phyloP scores from a whole-genome alignment of 2,329 filamentous ascomycete genomes.

The Penicillium sp. region DNA sequence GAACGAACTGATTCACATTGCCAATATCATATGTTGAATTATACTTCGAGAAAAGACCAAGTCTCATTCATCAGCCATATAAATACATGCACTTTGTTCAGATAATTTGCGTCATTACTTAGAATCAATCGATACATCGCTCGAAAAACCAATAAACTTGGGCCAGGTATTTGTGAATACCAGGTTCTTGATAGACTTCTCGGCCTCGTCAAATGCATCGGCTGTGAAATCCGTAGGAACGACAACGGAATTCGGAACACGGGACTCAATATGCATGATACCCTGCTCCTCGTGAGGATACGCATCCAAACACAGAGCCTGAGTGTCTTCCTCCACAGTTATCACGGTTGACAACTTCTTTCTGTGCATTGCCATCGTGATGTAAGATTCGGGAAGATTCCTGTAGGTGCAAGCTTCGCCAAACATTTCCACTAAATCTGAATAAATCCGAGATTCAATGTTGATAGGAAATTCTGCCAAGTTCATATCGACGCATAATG shows the following conservation, averaged over 20 bases:
- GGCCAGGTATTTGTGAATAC: neutral
- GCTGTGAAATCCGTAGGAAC: neutral
- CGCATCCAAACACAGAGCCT: neutral
- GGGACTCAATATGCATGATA: neutral
- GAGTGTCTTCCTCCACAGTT: neutral
- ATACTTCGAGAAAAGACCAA: neutral
- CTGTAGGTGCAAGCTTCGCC: neutral
- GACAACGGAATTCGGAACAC: neutral
- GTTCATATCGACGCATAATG: neutral
- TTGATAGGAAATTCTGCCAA: neutral
- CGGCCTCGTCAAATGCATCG: neutral
- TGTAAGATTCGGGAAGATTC: neutral
- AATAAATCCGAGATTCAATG: neutral
- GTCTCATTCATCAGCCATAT: neutral
- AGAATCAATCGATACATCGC: neutral
- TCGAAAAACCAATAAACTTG: neutral
- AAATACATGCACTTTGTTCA: neutral
- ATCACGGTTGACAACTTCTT: neutral
- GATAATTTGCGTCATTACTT: neutral
- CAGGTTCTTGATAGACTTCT: neutral
- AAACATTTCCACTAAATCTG: neutral
- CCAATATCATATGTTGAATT: neutral
- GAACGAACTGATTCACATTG: neutral
- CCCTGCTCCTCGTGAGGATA: neutral
- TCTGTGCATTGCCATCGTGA: neutral